phyloP scores from a whole-genome alignment of 2,329 filamentous ascomycete genomes.

The Pseudopithomyces chartarum region DNA sequence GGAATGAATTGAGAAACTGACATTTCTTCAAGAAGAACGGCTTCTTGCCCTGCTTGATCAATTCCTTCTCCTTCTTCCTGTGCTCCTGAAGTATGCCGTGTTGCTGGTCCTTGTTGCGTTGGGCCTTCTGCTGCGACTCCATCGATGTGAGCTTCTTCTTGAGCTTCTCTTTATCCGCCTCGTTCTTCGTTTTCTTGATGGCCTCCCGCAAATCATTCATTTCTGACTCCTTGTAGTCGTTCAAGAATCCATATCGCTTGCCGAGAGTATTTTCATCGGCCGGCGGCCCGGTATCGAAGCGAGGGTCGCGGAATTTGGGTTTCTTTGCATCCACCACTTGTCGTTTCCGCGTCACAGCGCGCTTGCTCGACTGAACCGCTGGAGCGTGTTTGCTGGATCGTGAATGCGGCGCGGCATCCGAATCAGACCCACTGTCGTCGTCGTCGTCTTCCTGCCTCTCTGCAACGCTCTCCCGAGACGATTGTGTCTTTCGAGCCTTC shows the following conservation, averaged over 20 bases:
- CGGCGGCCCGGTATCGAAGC: constrained; percentile 72
- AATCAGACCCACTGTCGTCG: constrained; percentile 34
- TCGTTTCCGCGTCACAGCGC: constrained; percentile 79
- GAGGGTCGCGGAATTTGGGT: constrained; percentile 72
- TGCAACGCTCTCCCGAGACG: constrained; percentile 9
- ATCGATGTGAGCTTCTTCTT: constrained; percentile 77
- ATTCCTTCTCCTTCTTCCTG: constrained; percentile 79
- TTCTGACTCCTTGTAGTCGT: constrained; percentile 84
- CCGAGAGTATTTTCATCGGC: constrained; percentile 63
- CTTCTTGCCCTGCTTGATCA: constrained; percentile 84
- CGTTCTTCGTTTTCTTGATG: constrained; percentile 70
- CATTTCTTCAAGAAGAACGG: constrained; percentile 91
- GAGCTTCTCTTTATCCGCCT: constrained; percentile 68
- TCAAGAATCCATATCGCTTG: constrained; percentile 84
- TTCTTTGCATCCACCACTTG: constrained; percentile 70
- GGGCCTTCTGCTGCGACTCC: constrained; percentile 76
- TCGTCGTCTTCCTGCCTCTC: constrained; percentile 38
- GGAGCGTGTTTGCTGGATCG: constrained; percentile 88
- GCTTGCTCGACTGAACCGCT: constrained; percentile 78
- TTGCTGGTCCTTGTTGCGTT: constrained; percentile 71
- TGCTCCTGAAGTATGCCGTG: constrained; percentile 74
- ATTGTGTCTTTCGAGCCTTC: constrained; percentile 10
- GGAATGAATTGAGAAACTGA: constrained; percentile 24
- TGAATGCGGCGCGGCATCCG: constrained; percentile 44
- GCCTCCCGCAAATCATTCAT: constrained; percentile 73